Percentiles rank a stretch among this genome's conserved stretches.
These are phyloP conservation scores for Daldinia eschscholtzii DNA, from an alignment of 2,329 filamentous ascomycete genomes.

Conservation along the genomic window DNA sequence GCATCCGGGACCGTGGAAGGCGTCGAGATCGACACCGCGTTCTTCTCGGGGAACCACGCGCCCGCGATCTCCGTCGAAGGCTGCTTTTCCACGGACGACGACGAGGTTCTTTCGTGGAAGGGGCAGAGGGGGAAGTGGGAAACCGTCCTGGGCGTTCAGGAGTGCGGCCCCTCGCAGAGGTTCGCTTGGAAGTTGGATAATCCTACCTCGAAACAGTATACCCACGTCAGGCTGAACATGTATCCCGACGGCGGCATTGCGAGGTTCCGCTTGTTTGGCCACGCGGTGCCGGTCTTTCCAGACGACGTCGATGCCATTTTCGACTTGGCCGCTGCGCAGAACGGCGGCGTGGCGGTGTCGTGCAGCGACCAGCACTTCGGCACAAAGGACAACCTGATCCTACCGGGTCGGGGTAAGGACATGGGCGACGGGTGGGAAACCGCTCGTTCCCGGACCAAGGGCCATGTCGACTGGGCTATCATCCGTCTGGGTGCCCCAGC, in stretches of 20 bases:
- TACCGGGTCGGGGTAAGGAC: conserved; percentile 82
- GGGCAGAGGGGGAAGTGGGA: conserved; percentile 75
- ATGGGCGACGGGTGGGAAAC: conserved; percentile 95
- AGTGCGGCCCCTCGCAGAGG: conserved; percentile 79
- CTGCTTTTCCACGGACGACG: conserved; percentile 74
- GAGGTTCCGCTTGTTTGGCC: conserved; percentile 81
- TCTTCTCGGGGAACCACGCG: conserved; percentile 86
- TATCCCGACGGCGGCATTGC: conserved; percentile 89
- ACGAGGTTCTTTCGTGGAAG: conserved; percentile 73
- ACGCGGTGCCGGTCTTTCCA: conserved; percentile 81
- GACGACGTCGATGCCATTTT: conserved; percentile 73
- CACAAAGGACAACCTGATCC: conserved; percentile 82
- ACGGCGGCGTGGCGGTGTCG: conserved; percentile 79
- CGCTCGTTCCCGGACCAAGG: conserved; percentile 76
- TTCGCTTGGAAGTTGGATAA: conserved; percentile 77
- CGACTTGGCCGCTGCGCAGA: conserved; percentile 82
- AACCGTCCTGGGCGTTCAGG: conserved; percentile 75
- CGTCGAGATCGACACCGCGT: conserved; percentile 83
- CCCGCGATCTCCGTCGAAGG: conserved; percentile 84
- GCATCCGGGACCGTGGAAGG: conserved; percentile 79
- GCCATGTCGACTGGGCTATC: conserved; percentile 85
- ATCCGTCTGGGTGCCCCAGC: conserved; percentile 77
- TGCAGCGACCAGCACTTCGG: conserved; percentile 90
- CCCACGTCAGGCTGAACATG: conserved; percentile 85
- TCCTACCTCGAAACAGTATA: conserved; percentile 75